Evolutionary conservation across 129 eudicot genomes (phyloP), one percentile per base, ranked within the genome.

Genomic region (Erigeron canadensis): DNA sequence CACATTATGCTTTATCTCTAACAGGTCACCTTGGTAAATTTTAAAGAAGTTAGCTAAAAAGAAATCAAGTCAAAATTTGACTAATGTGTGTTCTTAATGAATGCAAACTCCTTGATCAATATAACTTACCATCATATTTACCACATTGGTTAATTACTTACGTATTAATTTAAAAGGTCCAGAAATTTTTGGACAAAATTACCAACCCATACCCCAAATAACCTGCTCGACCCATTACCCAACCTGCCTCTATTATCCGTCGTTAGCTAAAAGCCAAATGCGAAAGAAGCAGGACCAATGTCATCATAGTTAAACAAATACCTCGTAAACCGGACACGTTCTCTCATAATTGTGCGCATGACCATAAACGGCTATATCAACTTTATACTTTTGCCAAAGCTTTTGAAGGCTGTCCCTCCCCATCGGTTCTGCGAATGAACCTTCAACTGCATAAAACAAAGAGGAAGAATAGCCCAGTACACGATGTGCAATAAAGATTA

Each of bases 341-440:
- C 96, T 78, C 81, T 89, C 96, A 12, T 89, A 89, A 53, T 89
- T 84, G 61, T 89, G 96, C 10, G 81, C 88, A 54, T 90, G 96
- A 18, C 96, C 96, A 77, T 70, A 90, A 37, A 90, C 8, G 16
- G 96, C 96, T 43, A 89, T 79, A 75, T 89, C 96, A 71, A 87
- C 96, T 73, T 84, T 89, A 74, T 89, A 83, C 65, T 84, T 85
- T 67, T 85, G 90, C 94, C 96, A 89, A 15, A 89, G 90, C 68
- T 82, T 86, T 62, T 89, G 86, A 63, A 89, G 86, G 79, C 87
- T 66, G 55, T 86, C 86, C 59, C 86, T 86, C 17, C 93, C 90
- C 96, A 86, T 89, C 4, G 93, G 96, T 65, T 86, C 96, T 28
- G 74, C 88, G 81, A 79, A 84, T 51, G 91, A 84, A 50, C 96